These are phyloP conservation scores for Crithidia sp. DNA, from an alignment of 208 protist species.

Conservation along the genomic window DNA sequence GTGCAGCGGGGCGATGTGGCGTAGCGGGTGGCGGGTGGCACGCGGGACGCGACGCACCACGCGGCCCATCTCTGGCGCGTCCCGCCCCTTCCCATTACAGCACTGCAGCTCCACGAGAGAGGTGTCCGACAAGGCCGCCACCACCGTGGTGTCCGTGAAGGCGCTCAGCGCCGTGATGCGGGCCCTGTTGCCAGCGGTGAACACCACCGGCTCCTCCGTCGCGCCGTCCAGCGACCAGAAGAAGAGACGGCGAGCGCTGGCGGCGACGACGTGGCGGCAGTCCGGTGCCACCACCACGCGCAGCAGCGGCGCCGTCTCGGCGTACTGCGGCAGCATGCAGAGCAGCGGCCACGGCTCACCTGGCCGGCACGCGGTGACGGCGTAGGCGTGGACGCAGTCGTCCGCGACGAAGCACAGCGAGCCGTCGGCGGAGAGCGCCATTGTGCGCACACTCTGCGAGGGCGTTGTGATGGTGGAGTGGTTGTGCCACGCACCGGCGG, in stretches of 20 bases:
- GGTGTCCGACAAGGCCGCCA: slow-evolving; percentile 47
- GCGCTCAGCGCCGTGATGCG: slow-evolving; percentile 62
- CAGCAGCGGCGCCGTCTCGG: slow-evolving; percentile 45
- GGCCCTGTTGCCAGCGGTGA: slow-evolving; percentile 13
- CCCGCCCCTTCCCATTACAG: not conserved
- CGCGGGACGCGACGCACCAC: slow-evolving; percentile 24
- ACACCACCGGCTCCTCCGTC: slow-evolving; percentile 19
- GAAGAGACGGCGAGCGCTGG: slow-evolving; percentile 47
- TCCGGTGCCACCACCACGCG: slow-evolving; percentile 48
- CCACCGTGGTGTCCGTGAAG: slow-evolving; percentile 49
- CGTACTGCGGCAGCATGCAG: slow-evolving; percentile 56
- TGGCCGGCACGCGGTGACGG: slow-evolving; percentile 44
- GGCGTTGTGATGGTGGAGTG: slow-evolving; percentile 73
- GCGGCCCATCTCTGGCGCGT: not conserved
- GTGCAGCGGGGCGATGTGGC: slow-evolving; percentile 45
- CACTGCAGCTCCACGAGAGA: slow-evolving; percentile 54
- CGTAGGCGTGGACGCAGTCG: slow-evolving; percentile 80
- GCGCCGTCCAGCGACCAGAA: slow-evolving; percentile 57
- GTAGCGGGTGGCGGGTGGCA: slow-evolving; percentile 36
- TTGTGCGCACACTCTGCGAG: slow-evolving; percentile 45
- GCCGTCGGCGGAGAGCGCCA: slow-evolving; percentile 70
- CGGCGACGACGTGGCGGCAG: slow-evolving; percentile 47
- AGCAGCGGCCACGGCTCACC: slow-evolving; percentile 67
- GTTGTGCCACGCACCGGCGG: slow-evolving; percentile 69
- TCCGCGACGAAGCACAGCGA: slow-evolving; percentile 83